A percentile compares a stretch with the other conserved stretches of the same genome.
Conservation (phyloP, 2,329 filamentous ascomycete genomes). For the Nigrospora osmanthi region DNA sequence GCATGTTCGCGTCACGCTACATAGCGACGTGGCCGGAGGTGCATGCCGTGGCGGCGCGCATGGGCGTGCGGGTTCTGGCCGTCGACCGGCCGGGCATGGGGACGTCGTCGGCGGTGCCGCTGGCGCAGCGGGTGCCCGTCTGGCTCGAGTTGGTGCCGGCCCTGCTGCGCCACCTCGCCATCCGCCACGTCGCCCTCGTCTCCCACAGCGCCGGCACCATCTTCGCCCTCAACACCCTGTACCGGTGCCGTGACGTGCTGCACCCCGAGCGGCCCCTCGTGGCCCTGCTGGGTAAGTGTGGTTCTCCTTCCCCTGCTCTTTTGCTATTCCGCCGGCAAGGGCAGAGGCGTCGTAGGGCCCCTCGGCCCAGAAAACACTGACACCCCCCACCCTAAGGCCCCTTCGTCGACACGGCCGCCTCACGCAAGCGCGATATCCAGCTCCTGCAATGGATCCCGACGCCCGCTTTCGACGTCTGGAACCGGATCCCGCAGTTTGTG, state of each 20-base stretch:
- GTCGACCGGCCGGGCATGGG: constrained; percentile 27
- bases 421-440: background rate
- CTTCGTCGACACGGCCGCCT: background rate
- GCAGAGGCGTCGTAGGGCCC: background rate
- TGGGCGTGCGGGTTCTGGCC: constrained; percentile 7
- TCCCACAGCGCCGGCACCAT: constrained; percentile 12
- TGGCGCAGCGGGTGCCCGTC: constrained; percentile 11
- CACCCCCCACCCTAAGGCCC: background rate
- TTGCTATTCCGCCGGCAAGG: background rate
- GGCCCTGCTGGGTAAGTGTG: constrained; percentile 1
- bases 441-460: background rate
- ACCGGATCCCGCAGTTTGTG: background rate
- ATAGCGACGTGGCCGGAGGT: constrained; percentile 1
- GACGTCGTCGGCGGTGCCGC: constrained; percentile 18
- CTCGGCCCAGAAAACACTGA: background rate
- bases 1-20: constrained; percentile 13
- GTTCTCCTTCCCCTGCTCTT: background rate
- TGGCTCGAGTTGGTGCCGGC: constrained; percentile 22
- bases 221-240: constrained; percentile 13
- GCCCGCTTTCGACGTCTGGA: background rate
- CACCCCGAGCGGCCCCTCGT: constrained; percentile 13
- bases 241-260: constrained; percentile 13
- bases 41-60: constrained; percentile 5
- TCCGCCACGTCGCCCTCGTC: constrained; percentile 15
- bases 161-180: constrained; percentile 22